Evolutionary conservation across 2,329 filamentous ascomycete species (phyloP), one percentile per base, ranked within the genome.

Genomic region (Venturia effusa): DNA sequence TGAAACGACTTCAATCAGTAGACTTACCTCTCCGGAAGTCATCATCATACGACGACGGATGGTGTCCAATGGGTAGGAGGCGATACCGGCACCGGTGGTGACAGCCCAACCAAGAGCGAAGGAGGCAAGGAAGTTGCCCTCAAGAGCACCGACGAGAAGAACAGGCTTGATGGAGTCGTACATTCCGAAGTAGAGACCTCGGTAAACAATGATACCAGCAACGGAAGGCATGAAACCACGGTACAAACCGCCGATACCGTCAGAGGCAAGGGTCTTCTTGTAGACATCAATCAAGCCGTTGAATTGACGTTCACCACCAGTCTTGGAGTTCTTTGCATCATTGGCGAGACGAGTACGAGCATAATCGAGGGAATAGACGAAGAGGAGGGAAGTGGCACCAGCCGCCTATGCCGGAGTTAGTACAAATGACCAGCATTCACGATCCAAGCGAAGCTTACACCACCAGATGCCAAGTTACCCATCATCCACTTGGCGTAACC

Each of bases 41-140:
- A 99, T 99, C 94, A 99, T 99, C 94, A 99, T 99, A 84, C 94
- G 94, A 88, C 94, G 92, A 87, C 94, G 94, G 85, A 99, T 92
- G 78, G 94, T 99, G 83, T 99, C 94, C 78, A 99, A 92, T 84
- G 94, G 94, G 87, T 99, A 99, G 77, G 94, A 97, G 83, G 94
- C 94, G 81, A 99, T 96, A 96, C 94, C 94, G 81, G 94, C 94
- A 95, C 89, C 94, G 80, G 94, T 99, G 84, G 94, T 99, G 86
- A 99, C 94, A 81, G 85, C 84, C 94, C 94, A 99, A 79, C 94
- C 94, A 81, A 99, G 94, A 78, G 86, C 77, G 92, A 99, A 99
- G 72, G 94, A 99, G 80, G 94, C 94, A 76, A 99, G 84, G 92
- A 99, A 99, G 90, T 93, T 97, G 84, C 92, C 92, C 83, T 92